phyloP scores from a whole-genome alignment of 106 monocot species.

The Amphibolis antarctica region DNA sequence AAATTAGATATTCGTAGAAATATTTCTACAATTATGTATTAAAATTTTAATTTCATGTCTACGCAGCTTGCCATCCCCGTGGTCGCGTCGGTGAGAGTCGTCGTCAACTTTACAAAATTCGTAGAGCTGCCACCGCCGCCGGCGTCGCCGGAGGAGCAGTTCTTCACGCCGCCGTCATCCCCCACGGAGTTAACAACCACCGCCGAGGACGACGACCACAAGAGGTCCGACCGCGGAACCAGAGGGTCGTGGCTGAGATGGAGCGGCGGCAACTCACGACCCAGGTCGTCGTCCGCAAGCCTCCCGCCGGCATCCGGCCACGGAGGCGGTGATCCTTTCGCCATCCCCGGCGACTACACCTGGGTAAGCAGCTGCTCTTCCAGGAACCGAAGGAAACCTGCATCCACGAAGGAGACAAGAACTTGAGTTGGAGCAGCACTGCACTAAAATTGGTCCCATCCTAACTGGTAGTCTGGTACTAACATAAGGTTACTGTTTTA shows the following conservation, averaged over 20 bases:
- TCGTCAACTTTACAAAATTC: conserved; percentile 71
- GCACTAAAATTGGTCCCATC: no score
- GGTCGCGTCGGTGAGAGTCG: conserved; percentile 59
- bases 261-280: conserved; percentile 24
- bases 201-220: conserved; percentile 30
- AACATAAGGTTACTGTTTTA: no score
- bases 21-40: no score
- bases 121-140: conserved; percentile 34
- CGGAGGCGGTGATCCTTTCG: conserved; percentile 39
- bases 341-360: conserved; percentile 50
- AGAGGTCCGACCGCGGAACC: conserved; percentile 7
- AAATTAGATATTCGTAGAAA: no score
- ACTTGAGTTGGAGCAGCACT: no score
- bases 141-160: conserved; percentile 46
- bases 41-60: no score
- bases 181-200: conserved; percentile 41
- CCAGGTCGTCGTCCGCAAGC: conserved; percentile 12
- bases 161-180: conserved; percentile 75
- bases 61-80: conserved; percentile 74
- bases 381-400: no score
- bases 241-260: conserved; percentile 51
- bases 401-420: no score
- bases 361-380: conserved; percentile 14
- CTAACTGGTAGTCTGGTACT: no score
- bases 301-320: conserved; percentile 29